phyloP scores from a whole-genome alignment of 768 basidiomycete species.

The Suillus discolor region DNA sequence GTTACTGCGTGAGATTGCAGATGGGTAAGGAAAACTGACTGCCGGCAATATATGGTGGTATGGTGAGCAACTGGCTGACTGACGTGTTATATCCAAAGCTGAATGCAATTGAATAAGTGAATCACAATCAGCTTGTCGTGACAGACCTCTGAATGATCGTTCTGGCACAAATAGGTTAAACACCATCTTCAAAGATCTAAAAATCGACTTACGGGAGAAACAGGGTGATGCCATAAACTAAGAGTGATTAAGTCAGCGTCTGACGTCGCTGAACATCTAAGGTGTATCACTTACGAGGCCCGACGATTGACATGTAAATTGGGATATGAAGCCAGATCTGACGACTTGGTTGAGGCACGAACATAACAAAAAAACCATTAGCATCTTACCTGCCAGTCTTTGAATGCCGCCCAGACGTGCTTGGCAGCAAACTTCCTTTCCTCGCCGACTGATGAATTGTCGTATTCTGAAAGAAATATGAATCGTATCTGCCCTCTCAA shows the following conservation, averaged over 20 bases:
- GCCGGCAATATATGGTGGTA: slow-evolving; percentile 64
- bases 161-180: neutral
- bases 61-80: slow-evolving; percentile 60
- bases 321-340: slow-evolving; percentile 58
- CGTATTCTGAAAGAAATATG: slow-evolving; percentile 46
- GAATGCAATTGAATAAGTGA: slow-evolving; percentile 7
- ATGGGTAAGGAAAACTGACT: slow-evolving; percentile 43
- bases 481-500: neutral
- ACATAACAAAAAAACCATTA: neutral
- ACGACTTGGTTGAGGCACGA: neutral
- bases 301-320: slow-evolving; percentile 59
- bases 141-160: slow-evolving; percentile 14
- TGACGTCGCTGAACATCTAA: neutral
- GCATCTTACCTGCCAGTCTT: slow-evolving; percentile 59
- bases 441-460: slow-evolving; percentile 56
- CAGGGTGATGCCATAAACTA: slow-evolving; percentile 71
- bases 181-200: neutral
- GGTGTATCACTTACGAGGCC: slow-evolving; percentile 50
- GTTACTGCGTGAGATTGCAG: neutral
- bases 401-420: slow-evolving; percentile 52
- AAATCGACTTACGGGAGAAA: slow-evolving; percentile 61
- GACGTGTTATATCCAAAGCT: slow-evolving; percentile 60
- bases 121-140: slow-evolving; percentile 2
- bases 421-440: slow-evolving; percentile 57
- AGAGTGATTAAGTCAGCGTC: neutral